A percentile compares a stretch with the other conserved stretches of the same genome.
Evolutionary conservation across 768 basidiomycete genomes (phyloP).

Genomic region (Agrocybe praecox): DNA sequence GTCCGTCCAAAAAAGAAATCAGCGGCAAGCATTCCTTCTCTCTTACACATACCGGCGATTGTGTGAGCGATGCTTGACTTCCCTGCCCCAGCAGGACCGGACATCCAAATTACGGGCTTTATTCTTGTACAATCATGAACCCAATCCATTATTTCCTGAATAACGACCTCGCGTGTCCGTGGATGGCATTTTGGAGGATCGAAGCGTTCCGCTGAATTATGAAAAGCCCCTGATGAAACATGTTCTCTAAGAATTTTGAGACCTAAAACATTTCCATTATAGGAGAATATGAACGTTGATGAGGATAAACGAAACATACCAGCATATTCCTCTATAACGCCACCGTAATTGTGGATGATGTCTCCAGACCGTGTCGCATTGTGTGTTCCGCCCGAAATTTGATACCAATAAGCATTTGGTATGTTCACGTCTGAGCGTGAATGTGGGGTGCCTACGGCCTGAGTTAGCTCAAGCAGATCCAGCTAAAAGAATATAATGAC

Average conservation of each 20-base stretch:
- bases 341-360: too few relatives aligned
- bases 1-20: slow-evolving; percentile 11
- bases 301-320: too few relatives aligned
- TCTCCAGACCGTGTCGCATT: too few relatives aligned
- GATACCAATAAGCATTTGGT: too few relatives aligned
- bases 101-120: slow-evolving; percentile 5
- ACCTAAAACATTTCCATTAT: neutral
- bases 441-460: too few relatives aligned
- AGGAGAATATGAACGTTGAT: too few relatives aligned
- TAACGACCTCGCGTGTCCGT: neutral
- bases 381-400: too few relatives aligned
- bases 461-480: too few relatives aligned
- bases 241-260: neutral
- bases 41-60: slow-evolving; percentile 3
- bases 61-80: slow-evolving; percentile 10
- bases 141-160: slow-evolving; percentile 2
- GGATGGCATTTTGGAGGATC: slow-evolving; percentile 12
- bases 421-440: too few relatives aligned
- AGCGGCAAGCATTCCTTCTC: neutral
- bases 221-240: neutral
- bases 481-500: too few relatives aligned
- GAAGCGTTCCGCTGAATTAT: slow-evolving; percentile 9
- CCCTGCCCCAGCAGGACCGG: slow-evolving; percentile 9
- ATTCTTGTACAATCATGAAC: neutral
- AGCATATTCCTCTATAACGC: too few relatives aligned